Evolutionary conservation across 352 stramenopile genomes (phyloP), one percentile per base, ranked within the genome.

Genomic region (Peronospora farinosa): DNA sequence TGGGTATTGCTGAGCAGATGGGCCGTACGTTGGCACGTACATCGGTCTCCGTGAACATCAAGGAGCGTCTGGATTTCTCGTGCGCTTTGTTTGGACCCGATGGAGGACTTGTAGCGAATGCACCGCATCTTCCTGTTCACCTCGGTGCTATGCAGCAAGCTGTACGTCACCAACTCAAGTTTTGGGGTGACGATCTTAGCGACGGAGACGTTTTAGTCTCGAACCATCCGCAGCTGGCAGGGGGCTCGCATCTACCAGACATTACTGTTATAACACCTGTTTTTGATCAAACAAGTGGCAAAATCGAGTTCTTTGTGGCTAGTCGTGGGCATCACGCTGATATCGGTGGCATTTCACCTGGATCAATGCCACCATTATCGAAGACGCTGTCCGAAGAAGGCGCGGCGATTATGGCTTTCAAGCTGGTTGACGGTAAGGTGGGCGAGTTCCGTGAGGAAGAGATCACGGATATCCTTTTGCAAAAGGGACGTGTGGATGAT

Each of bases 201-300:
- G 83, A 97, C 49, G 96, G 96, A 12, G 97, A 99, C 57, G 97
- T 99, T 3, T 78, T 99, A 25, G 91, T 99, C 7, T 98, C 92
- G 5, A 99, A 99, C 74, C 96, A 99, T 69, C 97, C 97, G 25
- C 96, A 99, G 57, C 78, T 99, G 33, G 97, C 97, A 16, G 97
- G 97, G 31, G 97, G 95, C 12, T 94, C 72, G 28, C 95, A 98
- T 62, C 67, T 99, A n/a, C 96, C 97, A 1, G 97, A 99, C 65
- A 99, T 99, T 57, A 99, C 96, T 5, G 97, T 99, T 3, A 99
- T 99, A 48, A 99, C 97, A n/a, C 97, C 97, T 25, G 96, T 99
- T 2, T 99, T 99, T 68, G 77, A 96, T 50, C 74, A 94, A 46
- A 69, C 68, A 16, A 80, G 67, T 9, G 69, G 88, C 23, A 78